Conservation (phyloP, 352 stramenopile species). For the Globisporangium irregulare region DNA sequence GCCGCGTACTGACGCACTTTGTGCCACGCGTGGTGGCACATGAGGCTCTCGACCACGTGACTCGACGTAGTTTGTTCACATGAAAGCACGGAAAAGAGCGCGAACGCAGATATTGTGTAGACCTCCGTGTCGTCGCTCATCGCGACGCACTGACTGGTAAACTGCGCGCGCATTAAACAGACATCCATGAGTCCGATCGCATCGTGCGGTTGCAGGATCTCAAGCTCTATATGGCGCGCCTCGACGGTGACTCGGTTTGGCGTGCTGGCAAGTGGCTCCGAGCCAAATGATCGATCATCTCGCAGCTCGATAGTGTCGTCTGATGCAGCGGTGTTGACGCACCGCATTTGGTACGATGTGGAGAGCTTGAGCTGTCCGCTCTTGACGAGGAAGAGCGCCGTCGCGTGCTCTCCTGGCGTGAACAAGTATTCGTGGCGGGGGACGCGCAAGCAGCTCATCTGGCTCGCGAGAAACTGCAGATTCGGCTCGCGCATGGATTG, state of each 20-base stretch:
- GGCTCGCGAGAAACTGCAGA: slow-evolving; percentile 3
- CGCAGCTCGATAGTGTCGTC: background rate
- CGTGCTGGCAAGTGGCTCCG: background rate
- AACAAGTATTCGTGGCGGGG: slow-evolving; percentile 1
- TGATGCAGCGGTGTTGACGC: background rate
- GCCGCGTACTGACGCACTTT: slow-evolving; percentile 54
- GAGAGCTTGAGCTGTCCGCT: slow-evolving; percentile 1
- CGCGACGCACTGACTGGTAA: slow-evolving; percentile 48
- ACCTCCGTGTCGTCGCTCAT: slow-evolving; percentile 30
- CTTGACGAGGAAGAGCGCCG: background rate
- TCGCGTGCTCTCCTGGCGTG: background rate
- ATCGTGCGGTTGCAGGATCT: slow-evolving; percentile 1
- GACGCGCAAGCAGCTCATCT: background rate
- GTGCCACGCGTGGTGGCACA: slow-evolving; percentile 46
- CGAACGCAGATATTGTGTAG: slow-evolving; percentile 39
- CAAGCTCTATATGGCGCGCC: background rate
- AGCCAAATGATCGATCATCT: background rate
- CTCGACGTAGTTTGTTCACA: slow-evolving; percentile 31
- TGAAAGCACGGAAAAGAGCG: slow-evolving; percentile 6
- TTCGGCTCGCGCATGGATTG: background rate
- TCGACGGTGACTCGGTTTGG: background rate
- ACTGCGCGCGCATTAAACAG: slow-evolving; percentile 32
- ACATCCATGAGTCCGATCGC: background rate
- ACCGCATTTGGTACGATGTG: background rate
- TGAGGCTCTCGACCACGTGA: slow-evolving; percentile 39